A percentile compares a stretch with the other conserved stretches of the same genome.
Evolutionary conservation across 441 rosid species (phyloP).

Genomic region (Erodium chrysanthum): DNA sequence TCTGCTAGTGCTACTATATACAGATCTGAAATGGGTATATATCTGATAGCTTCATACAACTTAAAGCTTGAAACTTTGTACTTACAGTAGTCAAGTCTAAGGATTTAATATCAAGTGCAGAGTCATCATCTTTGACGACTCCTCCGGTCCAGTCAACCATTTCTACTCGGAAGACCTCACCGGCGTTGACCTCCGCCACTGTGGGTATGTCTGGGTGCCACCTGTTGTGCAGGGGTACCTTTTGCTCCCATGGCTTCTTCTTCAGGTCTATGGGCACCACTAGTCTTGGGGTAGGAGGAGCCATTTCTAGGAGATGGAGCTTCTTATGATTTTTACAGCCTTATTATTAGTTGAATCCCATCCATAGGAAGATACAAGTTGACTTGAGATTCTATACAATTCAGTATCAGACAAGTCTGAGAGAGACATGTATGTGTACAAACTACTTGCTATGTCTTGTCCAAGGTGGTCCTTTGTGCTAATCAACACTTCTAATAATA

Average conservation of each 20-base stretch:
- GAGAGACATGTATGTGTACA: neutral
- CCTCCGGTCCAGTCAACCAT: constrained; percentile 83
- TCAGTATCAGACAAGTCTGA: constrained; percentile 17
- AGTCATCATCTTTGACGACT: constrained; percentile 46
- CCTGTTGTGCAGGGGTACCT: constrained; percentile 61
- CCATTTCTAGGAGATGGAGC: constrained; percentile 27
- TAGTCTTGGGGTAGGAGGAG: constrained; percentile 44
- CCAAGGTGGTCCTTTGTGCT: neutral
- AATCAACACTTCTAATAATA: neutral
- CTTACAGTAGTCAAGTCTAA: constrained; percentile 56
- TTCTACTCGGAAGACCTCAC: constrained; percentile 58
- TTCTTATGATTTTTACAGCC: constrained; percentile 11
- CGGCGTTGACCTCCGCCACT: constrained; percentile 36
- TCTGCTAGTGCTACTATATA: no score
- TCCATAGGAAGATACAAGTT: no score
- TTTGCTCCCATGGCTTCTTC: constrained; percentile 59
- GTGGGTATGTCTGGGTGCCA: constrained; percentile 83
- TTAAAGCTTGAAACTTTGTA: neutral
- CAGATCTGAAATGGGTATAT: no score
- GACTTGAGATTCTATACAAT: neutral
- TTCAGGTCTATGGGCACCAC: constrained; percentile 44
- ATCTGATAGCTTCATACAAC: no score
- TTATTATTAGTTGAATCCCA: neutral
- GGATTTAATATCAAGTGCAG: constrained; percentile 48
- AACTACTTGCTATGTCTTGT: no score